Evolutionary conservation across 305 asterid species (phyloP), one percentile per base, ranked within the genome.

Genomic region (Fraxinus sp.): DNA sequence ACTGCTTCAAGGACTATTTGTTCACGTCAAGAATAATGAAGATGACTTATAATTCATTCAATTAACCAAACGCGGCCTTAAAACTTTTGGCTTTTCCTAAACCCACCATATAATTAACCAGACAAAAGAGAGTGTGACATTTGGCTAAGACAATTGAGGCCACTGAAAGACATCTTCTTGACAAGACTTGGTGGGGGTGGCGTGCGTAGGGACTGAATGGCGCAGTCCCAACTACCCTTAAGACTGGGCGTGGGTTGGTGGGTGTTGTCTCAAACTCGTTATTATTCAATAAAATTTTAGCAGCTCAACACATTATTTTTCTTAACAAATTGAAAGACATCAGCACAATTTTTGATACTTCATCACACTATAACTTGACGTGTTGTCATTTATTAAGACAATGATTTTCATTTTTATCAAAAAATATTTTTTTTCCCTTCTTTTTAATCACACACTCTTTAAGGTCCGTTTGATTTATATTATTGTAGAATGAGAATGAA

Each of bases 101-200:
- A 1, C 22, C 39, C 74, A 26, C 5, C 9, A 10, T 68, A 11
- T 5, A 13, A 68, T 68, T 68, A 68, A 68, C 36, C 36, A 62
- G 82, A 76, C 80, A 82, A 83, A 76, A 82, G 80, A 85, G 84
- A 32, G 64, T 18, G 78, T 77, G 77, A 79, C 59, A 80, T 78
- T 74, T 78, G 72, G 68, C 68, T 66, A 78, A 77, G 79, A 57
- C 78, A 44, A 79, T 4, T 4, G n/a, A 76, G n/a, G 76, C 14
- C 30, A 80, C 14, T 46, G 37, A 49, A 30, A 2, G 26, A 49
- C 18, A 3, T 44, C 36, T 36, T 33, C 66, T 14, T 78, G 49
- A 44, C 46, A 33, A 20, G 77, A 80, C 64, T 33, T 68, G n/a
- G 32, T 30, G 72, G 33, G 72, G 16, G 0, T 44, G 14, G 76